Evolutionary conservation across 768 basidiomycete genomes (phyloP), one percentile per base, ranked within the genome.

Genomic region (Suillus hirtellus): DNA sequence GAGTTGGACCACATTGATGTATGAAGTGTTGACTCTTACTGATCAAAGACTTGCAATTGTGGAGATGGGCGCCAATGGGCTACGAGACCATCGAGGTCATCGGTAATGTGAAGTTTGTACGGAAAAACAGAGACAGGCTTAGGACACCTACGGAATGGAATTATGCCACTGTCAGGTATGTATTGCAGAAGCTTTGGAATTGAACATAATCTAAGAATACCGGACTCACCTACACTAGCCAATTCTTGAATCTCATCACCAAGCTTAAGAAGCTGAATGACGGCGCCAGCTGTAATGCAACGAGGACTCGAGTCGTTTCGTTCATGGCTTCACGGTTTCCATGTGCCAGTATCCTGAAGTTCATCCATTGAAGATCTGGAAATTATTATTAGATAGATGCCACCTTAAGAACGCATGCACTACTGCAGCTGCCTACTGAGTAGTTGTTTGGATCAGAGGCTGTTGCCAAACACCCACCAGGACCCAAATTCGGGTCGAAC

Each of bases 401-500:
- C 31, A 31, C 49, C n/a, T n/a, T n/a, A 50, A 27, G 27, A 17
- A 1, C 4, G 27, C 27, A 31, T 0, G 31, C 31, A 4, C 31
- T 0, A 31, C 0, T 31, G 31, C 31, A 31, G 31, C 31, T 31
- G 31, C 31, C 31, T 31, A 31, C 31, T 31, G 4, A 31, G 31
- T 31, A 31, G 53, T 37, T 55, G 37, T 55, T 55, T 55, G 54
- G 54, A 55, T 55, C 54, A 37, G 35, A 55, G 12, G 35, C 35
- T n/a, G 14, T 55, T 55, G n/a, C 53, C 53, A 55, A 55, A 55
- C 53, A 55, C 37, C n/a, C 37, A 55, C 37, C 37, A 38, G 17
- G 34, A 38, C 14, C n/a, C 21, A 19, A 50, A 50, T 50, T 17
- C 27, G 24, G 49, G 31, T 31, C 31, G 31, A 31, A 31, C 31